These are phyloP conservation scores for Dryas octopetala DNA, from an alignment of 306 rosid genomes.

Conservation along the genomic window DNA sequence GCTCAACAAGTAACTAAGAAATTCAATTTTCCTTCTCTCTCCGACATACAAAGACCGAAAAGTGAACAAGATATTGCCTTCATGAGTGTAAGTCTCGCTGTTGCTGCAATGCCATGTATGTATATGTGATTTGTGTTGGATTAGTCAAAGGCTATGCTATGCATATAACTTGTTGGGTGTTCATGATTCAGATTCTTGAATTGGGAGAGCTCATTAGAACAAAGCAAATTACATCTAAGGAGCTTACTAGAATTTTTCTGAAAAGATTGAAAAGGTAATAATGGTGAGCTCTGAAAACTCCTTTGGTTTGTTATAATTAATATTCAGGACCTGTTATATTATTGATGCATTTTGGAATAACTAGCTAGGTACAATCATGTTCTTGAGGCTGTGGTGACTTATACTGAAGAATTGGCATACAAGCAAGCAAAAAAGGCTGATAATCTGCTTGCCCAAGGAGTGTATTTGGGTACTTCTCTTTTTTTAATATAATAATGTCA, in stretches of 20 bases:
- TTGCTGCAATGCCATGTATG: background rate
- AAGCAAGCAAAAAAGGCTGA: constrained; percentile 81
- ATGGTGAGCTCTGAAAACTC: constrained; percentile 14
- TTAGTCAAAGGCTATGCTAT: no score
- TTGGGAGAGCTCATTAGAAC: constrained; percentile 66
- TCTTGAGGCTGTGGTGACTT: constrained; percentile 72
- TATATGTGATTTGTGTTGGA: background rate
- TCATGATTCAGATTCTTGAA: constrained; percentile 58
- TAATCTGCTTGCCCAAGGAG: constrained; percentile 60
- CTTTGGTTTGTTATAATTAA: background rate
- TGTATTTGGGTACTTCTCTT: constrained; percentile 56
- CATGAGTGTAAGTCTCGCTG: constrained; percentile 51
- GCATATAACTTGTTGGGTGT: background rate
- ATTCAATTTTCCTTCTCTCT: constrained; percentile 47
- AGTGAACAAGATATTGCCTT: constrained; percentile 71
- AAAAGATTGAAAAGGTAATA: constrained; percentile 65
- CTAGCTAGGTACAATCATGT: constrained; percentile 63
- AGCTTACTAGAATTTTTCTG: constrained; percentile 66
- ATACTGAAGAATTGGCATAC: constrained; percentile 69
- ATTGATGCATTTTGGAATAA: constrained; percentile 17
- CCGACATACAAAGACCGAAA: constrained; percentile 45
- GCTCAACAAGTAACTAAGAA: constrained; percentile 25
- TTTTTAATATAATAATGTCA: background rate
- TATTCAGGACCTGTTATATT: constrained; percentile 2
- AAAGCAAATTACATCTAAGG: constrained; percentile 69